Base-by-base conservation (phyloP, 192 early-diverging fungal species). In the Linnemannia exigua region DNA sequence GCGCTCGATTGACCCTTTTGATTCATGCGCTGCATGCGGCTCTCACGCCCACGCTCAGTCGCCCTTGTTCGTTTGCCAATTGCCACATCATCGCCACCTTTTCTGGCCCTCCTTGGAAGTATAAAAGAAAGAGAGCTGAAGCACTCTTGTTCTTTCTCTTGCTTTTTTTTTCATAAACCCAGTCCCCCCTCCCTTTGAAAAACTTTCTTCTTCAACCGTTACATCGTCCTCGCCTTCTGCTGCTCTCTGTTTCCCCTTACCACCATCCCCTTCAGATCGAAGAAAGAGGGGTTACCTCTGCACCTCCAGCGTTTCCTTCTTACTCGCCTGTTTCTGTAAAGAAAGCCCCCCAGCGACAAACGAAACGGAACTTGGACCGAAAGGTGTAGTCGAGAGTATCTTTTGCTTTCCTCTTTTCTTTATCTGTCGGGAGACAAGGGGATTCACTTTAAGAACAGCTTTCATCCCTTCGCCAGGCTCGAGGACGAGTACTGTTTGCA, bases 291-390 rank as follows among this genome's bases (percentile, higher is more conserved):
- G 52, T 20, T 54, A 20, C 52, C 25, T 54, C 52, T 54, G 11
- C 52, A 54, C 52, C n/a, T 54, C 52, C 47, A 74, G 25, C 16
- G 31, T 28, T 71, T 58, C 54, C 51, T 78, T 61, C 35, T 50
- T 52, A 61, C 51, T 70, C 68, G 28, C 68, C 71, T 25, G 17
- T 41, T 15, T 58, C 36, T 41, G n/a, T 4, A 54, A 52, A 54
- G 52, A 54, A 54, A 25, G n/a, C n/a, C n/a, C n/a, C n/a, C n/a
- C 52, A 54, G 52, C 52, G 52, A n/a, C 7, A 54, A 16, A n/a
- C n/a, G 7, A 25, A 54, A 54, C 22, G 52, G 25, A 20, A 54
- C 52, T 25, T 54, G 52, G 52, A 54, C n/a, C 25, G 6, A 9
- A 54, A 54, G 50, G 52, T 54, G 52, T 54, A 54, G n/a, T 54